Base-by-base conservation (phyloP, 805 yeast species). In the Naumovozyma castellii region DNA sequence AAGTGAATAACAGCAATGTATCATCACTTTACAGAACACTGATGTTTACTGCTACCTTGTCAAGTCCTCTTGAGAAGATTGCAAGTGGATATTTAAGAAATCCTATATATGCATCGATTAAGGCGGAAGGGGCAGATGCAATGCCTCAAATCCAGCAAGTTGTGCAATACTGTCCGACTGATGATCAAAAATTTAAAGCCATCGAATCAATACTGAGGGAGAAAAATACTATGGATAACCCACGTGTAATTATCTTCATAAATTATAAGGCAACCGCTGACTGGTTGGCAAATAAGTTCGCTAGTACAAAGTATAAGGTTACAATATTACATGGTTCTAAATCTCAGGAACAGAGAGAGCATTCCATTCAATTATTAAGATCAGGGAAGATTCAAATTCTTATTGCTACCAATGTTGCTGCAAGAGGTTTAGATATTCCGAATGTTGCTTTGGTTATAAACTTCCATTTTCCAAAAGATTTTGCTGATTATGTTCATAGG, bases 31-130 rank as follows among this genome's bases (percentile, higher is more conserved):
- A 34, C 1, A 79, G 78, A 37, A 84, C 94, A 0, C 71, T 86
- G 75, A 83, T 90, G 95, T 90, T 85, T 60, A 84, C 97, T 0
- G 97, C 97, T 0, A 92, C 98, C 0, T 78, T 90, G 76, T 83
- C 95, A 0, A 71, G 78, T 0, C 69, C 76, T 1, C 78, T 87
- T 32, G 86, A 83, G 53, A 69, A 68, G 38, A 60, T 90, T 36
- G 76, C 92, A 0, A 59, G 66, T n/a, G 68, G 70, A 15, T 84
- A 83, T 53, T 64, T 88, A 36, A 53, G 59, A 0, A 61, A 71
- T 4, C 88, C 95, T 0, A 80, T 74, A 0, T 71, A 69, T 28
- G 75, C 83, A 3, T 72, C 74, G 28, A 72, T 90, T 35, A 29
- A 29, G 5, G 32, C 32, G 5, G 32, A 29, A 12, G 95, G 95